phyloP scores from a whole-genome alignment of 1,139 yeast species.

The Diutina ranongensis region DNA sequence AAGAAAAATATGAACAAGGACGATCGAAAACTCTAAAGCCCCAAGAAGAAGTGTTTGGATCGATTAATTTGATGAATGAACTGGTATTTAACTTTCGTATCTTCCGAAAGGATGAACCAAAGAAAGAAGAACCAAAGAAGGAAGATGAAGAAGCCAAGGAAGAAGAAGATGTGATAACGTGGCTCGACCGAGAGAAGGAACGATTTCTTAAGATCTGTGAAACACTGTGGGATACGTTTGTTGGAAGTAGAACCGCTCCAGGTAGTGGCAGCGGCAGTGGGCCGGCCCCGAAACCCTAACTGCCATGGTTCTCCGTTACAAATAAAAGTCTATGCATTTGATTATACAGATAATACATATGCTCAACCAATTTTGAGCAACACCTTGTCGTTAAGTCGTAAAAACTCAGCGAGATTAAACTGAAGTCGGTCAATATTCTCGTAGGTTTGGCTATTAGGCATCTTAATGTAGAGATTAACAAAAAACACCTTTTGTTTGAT shows the following conservation, averaged over 20 bases:
- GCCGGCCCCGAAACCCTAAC: not conserved
- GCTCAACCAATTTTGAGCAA: slow-evolving; percentile 12
- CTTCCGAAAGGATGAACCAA: slow-evolving; percentile 13
- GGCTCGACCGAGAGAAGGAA: slow-evolving; percentile 22
- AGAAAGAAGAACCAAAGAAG: slow-evolving; percentile 7
- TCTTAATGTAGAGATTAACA: slow-evolving; percentile 18
- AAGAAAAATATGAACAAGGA: slow-evolving; percentile 17
- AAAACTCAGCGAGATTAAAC: slow-evolving; percentile 16
- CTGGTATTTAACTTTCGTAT: slow-evolving; percentile 30
- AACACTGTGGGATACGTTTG: slow-evolving; percentile 35
- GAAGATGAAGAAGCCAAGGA: slow-evolving; percentile 4
- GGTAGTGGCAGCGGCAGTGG: not conserved
- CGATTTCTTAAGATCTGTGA: slow-evolving; percentile 42
- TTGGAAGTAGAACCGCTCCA: not conserved
- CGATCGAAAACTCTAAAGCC: slow-evolving; percentile 10
- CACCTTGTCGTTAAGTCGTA: slow-evolving; percentile 14
- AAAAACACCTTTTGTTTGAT: slow-evolving; percentile 19
- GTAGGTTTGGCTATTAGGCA: slow-evolving; percentile 13
- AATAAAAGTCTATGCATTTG: not conserved
- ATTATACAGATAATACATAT: not conserved
- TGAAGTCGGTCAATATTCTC: slow-evolving; percentile 13
- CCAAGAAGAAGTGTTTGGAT: slow-evolving; percentile 21
- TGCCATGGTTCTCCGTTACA: too few species aligned
- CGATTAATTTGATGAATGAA: slow-evolving; percentile 33
- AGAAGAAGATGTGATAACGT: slow-evolving; percentile 1